Base-by-base conservation (phyloP, 139 green algal genomes). In the Ettlia oleoabundans region DNA sequence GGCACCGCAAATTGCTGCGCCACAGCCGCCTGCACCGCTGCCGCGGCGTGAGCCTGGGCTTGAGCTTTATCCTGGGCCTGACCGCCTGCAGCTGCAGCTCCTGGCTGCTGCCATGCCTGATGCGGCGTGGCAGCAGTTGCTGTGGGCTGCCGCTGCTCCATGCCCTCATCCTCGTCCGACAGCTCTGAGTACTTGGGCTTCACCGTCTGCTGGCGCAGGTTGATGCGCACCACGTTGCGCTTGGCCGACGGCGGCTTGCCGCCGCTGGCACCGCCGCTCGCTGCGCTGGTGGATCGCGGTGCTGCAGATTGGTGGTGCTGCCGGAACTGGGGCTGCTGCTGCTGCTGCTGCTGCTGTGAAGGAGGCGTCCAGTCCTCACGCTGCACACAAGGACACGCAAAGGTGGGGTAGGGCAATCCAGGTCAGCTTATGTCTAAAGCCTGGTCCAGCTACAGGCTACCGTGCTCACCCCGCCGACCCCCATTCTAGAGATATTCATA, bases 161-260 rank as follows among this genome's bases (percentile, higher is more conserved):
- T 42, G 22, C 33, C 51, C 33, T 24, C 71, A 18, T 79, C 72
- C 1, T 78, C 71, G 19, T 66, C 72, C 8, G 72, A 79, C 33
- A 68, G 72, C 35, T 79, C 72, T 22, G 72, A 51, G 26, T 79
- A 79, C 33, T 53, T 67, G 22, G 72, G 72, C 35, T 79, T 66
- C 21, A 28, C 72, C 1, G 72, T 79, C 72, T 79, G 72, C 51
- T 79, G 72, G 32, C 72, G 72, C 51, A 79, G 51, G 52, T 79
- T 79, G 72, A 79, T 79, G 51, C 51, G 47, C 8, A 79, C 72
- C 51, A 79, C 72, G 33, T 79, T 79, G 72, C 72, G 72, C 5
- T 42, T 28, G 2, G 70, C n/a, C n/a, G n/a, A 7, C 13, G 4
- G 67, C 71, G 18, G 47, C 47, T 21, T 0, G 10, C 47, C 13